A percentile compares a stretch with the other conserved stretches of the same genome.
phyloP scores from a whole-genome alignment of 169 alveolate species.

The Plasmodium inui region DNA sequence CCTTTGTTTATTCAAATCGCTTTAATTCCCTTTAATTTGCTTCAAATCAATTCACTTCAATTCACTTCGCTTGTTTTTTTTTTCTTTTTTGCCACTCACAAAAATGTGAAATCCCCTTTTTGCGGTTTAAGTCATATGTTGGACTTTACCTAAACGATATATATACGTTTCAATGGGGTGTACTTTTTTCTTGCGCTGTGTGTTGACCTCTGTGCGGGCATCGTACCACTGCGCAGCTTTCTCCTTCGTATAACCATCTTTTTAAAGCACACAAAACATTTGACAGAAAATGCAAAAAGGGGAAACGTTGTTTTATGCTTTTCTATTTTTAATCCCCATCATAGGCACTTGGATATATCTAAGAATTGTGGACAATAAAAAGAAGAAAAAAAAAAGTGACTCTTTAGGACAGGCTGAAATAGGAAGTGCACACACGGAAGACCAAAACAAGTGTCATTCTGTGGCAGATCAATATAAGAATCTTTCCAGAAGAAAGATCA shows the following conservation, averaged over 20 bases:
- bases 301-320: slow-evolving; percentile 15
- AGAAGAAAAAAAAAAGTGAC: not conserved
- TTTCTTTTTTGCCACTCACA: not conserved
- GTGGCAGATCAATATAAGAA: not conserved
- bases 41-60: not conserved
- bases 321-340: slow-evolving; percentile 18
- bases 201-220: not conserved
- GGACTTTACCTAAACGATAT: not conserved
- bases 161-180: not conserved
- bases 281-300: not conserved
- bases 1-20: not conserved
- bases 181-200: not conserved
- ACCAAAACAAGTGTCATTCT: slow-evolving; percentile 40
- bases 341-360: slow-evolving; percentile 41
- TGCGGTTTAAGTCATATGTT: not conserved
- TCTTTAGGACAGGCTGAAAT: not conserved
- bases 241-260: not conserved
- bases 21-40: not conserved
- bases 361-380: slow-evolving; percentile 11
- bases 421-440: not conserved
- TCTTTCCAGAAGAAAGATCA: not conserved
- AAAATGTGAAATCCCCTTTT: not conserved
- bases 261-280: not conserved
- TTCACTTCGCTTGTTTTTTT: not conserved
- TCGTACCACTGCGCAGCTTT: not conserved